A percentile compares a stretch with the other conserved stretches of the same genome.
Conservation (phyloP, 305 asterid species). For the Plantago coronopus region DNA sequence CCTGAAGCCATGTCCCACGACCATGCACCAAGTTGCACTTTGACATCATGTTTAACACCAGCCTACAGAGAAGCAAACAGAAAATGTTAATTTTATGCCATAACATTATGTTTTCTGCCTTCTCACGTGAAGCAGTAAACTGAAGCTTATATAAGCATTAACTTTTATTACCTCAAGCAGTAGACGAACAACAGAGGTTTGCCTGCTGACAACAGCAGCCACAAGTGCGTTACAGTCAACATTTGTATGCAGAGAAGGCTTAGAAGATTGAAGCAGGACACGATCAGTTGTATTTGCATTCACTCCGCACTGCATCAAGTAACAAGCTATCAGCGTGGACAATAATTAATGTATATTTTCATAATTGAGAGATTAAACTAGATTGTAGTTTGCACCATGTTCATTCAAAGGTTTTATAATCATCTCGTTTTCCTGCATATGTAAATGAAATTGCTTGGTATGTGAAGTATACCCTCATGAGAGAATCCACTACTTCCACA, state of each 20-base stretch:
- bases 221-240: constrained; percentile 66
- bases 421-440: too few species aligned
- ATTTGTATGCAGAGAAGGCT: constrained; percentile 72
- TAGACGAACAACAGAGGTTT: constrained; percentile 55
- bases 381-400: too few species aligned
- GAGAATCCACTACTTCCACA: constrained; percentile 50
- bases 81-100: constrained; percentile 12
- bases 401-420: too few species aligned
- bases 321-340: background rate
- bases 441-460: background rate
- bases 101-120: background rate
- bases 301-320: constrained; percentile 62
- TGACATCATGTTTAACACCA: constrained; percentile 51
- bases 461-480: constrained; percentile 49
- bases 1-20: constrained; percentile 77
- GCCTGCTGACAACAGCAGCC: constrained; percentile 75
- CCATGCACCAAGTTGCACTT: constrained; percentile 77
- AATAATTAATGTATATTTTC: too few species aligned
- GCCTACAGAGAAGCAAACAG: constrained; percentile 29
- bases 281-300: constrained; percentile 59
- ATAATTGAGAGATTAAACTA: too few species aligned
- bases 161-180: constrained; percentile 53
- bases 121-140: background rate
- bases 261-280: constrained; percentile 63
- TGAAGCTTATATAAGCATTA: constrained; percentile 15